Conservation (phyloP, 345 rosid species). For the Pseudoturritis turrita region DNA sequence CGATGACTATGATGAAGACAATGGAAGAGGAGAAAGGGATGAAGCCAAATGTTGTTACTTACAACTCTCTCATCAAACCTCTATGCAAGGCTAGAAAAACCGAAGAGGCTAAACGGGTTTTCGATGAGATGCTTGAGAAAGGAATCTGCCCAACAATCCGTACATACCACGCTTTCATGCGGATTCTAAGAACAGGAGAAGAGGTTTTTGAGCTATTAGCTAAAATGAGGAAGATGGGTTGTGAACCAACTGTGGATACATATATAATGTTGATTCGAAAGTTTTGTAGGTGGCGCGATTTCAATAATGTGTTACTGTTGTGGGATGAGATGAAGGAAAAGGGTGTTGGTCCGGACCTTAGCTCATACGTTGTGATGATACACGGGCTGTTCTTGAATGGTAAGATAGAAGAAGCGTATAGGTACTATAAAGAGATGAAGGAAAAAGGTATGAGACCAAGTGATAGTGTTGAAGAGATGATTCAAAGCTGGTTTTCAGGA, state of each 20-base stretch:
- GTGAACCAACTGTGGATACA: constrained; percentile 67
- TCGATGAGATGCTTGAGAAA: constrained; percentile 64
- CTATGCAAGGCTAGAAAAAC: constrained; percentile 58
- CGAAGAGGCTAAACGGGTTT: constrained; percentile 54
- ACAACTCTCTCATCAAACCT: constrained; percentile 80
- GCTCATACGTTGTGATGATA: constrained; percentile 74
- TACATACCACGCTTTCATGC: constrained; percentile 79
- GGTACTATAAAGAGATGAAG: constrained; percentile 77
- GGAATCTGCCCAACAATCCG: constrained; percentile 51
- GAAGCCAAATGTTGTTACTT: constrained; percentile 57
- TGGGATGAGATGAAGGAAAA: constrained; percentile 76
- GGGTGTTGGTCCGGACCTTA: constrained; percentile 71
- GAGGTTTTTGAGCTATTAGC: constrained; percentile 70
- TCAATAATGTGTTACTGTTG: constrained; percentile 54
- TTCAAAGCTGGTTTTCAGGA: constrained; percentile 60
- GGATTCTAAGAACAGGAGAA: constrained; percentile 51
- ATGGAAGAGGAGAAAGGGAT: constrained; percentile 76
- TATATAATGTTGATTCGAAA: constrained; percentile 84
- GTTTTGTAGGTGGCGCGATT: constrained; percentile 82
- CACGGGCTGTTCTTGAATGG: constrained; percentile 89
- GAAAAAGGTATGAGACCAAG: constrained; percentile 58
- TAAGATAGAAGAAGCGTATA: constrained; percentile 67
- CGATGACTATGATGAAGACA: constrained; percentile 50
- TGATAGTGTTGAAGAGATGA: constrained; percentile 63
- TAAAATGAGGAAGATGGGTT: constrained; percentile 66